A percentile compares a stretch with the other conserved stretches of the same genome.
Evolutionary conservation across 2,329 filamentous ascomycete species (phyloP).

Genomic region (Eutypella sp.): DNA sequence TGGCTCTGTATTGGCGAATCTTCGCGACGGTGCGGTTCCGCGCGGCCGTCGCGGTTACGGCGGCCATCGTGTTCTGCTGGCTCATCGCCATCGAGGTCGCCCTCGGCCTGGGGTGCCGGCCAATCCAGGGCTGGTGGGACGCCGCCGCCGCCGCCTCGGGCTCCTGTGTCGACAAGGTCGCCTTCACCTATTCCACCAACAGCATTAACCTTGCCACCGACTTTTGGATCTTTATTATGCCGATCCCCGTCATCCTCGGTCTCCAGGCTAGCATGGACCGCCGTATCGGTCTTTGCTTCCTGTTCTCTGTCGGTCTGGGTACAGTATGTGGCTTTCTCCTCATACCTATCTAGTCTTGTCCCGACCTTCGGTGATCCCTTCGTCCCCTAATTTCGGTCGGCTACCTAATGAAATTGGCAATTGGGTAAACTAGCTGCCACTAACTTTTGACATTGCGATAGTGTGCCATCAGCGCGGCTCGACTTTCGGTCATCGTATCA

Average conservation of each 20-base stretch:
- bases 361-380: background rate
- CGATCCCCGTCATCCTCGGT: slow-evolving; percentile 19
- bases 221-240: slow-evolving; percentile 23
- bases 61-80: slow-evolving; percentile 16
- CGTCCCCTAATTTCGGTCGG: too few species aligned
- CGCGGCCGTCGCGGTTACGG: slow-evolving; percentile 7
- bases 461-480: slow-evolving; percentile 20
- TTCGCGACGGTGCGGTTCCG: slow-evolving; percentile 15
- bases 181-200: slow-evolving; percentile 23
- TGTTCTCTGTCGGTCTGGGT: slow-evolving; percentile 21
- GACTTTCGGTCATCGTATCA: slow-evolving; percentile 18
- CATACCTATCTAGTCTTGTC: background rate
- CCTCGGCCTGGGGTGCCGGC: slow-evolving; percentile 18
- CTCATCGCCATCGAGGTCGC: slow-evolving; percentile 20
- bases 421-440: background rate
- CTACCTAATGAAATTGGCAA: too few species aligned
- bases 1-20: slow-evolving; percentile 23
- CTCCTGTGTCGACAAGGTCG: slow-evolving; percentile 17
- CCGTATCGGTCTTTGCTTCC: slow-evolving; percentile 16
- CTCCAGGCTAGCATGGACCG: slow-evolving; percentile 14
- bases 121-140: slow-evolving; percentile 22
- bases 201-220: slow-evolving; percentile 21
- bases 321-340: slow-evolving; percentile 3
- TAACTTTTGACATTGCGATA: background rate
- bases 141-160: slow-evolving; percentile 6